Evolutionary conservation across 2,329 filamentous ascomycete genomes (phyloP).

Genomic region (Akanthomyces lecanii): DNA sequence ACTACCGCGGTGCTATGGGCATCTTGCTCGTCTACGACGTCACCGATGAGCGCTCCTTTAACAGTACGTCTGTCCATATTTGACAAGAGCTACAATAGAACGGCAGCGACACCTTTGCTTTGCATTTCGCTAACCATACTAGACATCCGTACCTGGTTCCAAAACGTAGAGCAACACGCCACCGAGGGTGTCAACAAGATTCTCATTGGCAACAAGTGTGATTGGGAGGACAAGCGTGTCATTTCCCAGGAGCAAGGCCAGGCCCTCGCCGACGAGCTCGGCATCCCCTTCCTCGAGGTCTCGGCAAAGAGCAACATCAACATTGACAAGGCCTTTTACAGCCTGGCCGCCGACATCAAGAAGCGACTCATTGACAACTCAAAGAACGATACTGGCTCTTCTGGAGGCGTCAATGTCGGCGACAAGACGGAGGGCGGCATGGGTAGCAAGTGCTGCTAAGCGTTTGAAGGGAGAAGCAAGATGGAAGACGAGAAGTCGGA

Average conservation of each 20-base stretch:
- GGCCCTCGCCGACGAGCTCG: slow-evolving; percentile 87
- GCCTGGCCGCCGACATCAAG: slow-evolving; percentile 93
- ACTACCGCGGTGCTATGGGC: slow-evolving; percentile 97
- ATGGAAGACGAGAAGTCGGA: not conserved
- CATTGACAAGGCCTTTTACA: slow-evolving; percentile 98
- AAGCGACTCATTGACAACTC: slow-evolving; percentile 92
- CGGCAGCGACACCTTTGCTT: not conserved
- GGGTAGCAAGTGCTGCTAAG: slow-evolving; percentile 74
- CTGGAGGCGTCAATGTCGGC: slow-evolving; percentile 64
- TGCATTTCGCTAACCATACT: slow-evolving; percentile 16
- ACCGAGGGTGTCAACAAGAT: slow-evolving; percentile 99
- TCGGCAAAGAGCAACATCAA: slow-evolving; percentile 99
- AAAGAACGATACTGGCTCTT: slow-evolving; percentile 63
- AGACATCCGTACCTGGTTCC: slow-evolving; percentile 99
- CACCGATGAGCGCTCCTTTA: slow-evolving; percentile 91
- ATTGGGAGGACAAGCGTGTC: slow-evolving; percentile 98
- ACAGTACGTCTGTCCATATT: slow-evolving; percentile 59
- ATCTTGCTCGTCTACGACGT: slow-evolving; percentile 98
- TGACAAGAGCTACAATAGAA: not conserved
- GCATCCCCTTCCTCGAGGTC: slow-evolving; percentile 97
- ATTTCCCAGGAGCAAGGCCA: slow-evolving; percentile 92
- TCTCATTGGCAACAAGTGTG: slow-evolving; percentile 98
- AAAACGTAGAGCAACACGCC: slow-evolving; percentile 96
- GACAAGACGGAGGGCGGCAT: slow-evolving; percentile 53
- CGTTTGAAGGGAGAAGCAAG: not conserved